Base-by-base conservation (phyloP, 495 filamentous ascomycete species). In the Mytilinidion resinicola region DNA sequence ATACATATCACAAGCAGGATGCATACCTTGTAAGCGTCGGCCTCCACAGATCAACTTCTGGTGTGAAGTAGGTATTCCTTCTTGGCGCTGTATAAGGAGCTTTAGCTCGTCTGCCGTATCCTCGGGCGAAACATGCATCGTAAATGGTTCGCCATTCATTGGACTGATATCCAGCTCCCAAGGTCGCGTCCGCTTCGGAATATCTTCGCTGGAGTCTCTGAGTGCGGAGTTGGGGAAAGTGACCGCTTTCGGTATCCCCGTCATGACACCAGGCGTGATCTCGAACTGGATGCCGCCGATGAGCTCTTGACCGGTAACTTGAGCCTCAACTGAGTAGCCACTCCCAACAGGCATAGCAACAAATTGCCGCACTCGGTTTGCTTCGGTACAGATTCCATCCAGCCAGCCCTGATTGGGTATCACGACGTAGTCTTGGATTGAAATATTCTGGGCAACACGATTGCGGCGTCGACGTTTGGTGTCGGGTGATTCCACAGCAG, bases 241-340 rank as follows among this genome's bases (percentile, higher is more conserved):
- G 5, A 17, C n/a, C 17, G 25, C 9, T 25, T 5, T 17, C 9
- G 9, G 43, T 47, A 20, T 25, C 4, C 1, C 15, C 1, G 25
- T 20, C 43, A 47, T 9, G 25, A 47, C 9, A 1, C 43, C 10
- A 34, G 59, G 60, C 4, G 60, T 63, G 38, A 63, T 39, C 25
- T 50, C 42, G 17, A 63, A 55, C 21, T 42, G 53, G 9, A 63
- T 35, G 8, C 57, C 60, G 47, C 41, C 37, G 21, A 60, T 8
- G 14, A 15, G 37, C 17, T 64, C 61, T 30, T 49, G 5, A 9
- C 61, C 61, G 14, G 61, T 64, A 3, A 61, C 30, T 34, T 64
- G 61, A 10, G n/a, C 19, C 33, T 64, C 61, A 37, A 61, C 44
- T 1, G 61, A 60, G 36, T 64, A 64, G 6, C 61, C 61, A 12